A percentile compares a stretch with the other conserved stretches of the same genome.
Evolutionary conservation across 306 rosid genomes (phyloP).

Genomic region (Cicer arietinum): DNA sequence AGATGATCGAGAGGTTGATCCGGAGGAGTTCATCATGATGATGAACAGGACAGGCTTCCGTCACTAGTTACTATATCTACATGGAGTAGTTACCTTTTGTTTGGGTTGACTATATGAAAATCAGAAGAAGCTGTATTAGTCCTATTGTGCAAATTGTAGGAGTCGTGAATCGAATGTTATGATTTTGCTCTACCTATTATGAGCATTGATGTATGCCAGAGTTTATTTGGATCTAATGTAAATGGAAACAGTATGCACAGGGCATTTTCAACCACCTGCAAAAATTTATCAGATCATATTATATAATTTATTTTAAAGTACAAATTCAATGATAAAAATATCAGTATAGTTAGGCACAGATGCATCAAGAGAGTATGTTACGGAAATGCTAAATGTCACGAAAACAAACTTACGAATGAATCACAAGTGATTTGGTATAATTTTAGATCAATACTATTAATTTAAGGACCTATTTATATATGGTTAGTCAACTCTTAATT

Average conservation of each 20-base stretch:
- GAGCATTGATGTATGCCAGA: neutral
- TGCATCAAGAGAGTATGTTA: too few relatives aligned
- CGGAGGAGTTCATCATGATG: constrained; percentile 69
- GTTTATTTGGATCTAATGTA: neutral
- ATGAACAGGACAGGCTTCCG: constrained; percentile 66
- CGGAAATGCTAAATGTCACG: too few relatives aligned
- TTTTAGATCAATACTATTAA: too few relatives aligned
- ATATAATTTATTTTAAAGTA: too few relatives aligned
- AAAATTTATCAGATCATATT: too few relatives aligned
- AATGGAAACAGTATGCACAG: neutral
- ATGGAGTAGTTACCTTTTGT: constrained; percentile 24
- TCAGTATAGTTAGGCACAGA: too few relatives aligned
- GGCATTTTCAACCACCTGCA: neutral
- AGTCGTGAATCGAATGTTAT: neutral
- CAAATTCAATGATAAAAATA: too few relatives aligned
- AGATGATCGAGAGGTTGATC: constrained; percentile 73
- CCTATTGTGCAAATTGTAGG: neutral
- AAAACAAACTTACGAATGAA: too few relatives aligned
- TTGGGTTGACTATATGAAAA: constrained; percentile 19
- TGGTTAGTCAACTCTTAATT: too few relatives aligned
- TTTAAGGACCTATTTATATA: too few relatives aligned
- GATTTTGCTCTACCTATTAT: constrained; percentile 10
- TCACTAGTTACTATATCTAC: constrained; percentile 5
- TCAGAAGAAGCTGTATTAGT: constrained; percentile 14
- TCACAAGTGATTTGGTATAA: too few relatives aligned